Base-by-base conservation (phyloP, 1,284 basidiomycete species). In the Boletus sp. region DNA sequence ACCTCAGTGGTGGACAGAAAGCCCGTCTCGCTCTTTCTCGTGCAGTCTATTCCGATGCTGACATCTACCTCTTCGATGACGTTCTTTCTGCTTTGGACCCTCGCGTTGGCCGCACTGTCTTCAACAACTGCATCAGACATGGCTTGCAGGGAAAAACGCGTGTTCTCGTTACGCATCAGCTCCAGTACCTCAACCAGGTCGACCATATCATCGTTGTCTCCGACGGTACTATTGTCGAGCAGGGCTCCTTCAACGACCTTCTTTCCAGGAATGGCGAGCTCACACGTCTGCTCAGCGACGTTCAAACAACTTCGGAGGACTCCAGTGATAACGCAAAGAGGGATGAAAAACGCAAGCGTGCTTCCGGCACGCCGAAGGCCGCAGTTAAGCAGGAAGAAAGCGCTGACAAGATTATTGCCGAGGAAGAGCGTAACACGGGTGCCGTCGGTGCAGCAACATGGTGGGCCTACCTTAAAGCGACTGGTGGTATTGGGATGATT, bases 141-240 rank as follows among this genome's bases (percentile, higher is more conserved):
- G 74, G 76, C 44, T 62, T 84, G 27, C 51, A 50, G 5, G 63
- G 50, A 0, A 63, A 62, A 46, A 85, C 82, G 0, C 70, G 84
- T 8, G 57, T 84, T 23, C 69, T 84, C 2, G 78, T 84, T 29
- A 83, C 81, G 4, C 81, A 83, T 62, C 81, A 82, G 54, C 71
- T 82, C 32, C 72, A 74, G 19, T 72, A 83, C 58, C 73, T 74
- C 27, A 71, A 70, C 38, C 73, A 78, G 5, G 67, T 81, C 17
- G 76, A 80, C 12, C 72, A 77, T 43, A 80, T 73, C 59, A 73
- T 82, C n/a, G 70, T 83, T 19, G 70, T 73, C 9, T 61, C 82
- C 22, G 52, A 62, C 38, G 75, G 76, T 6, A 62, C 61, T 4
- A 62, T 77, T 34, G 51, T 62, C 9, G 71, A 69, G 48, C 74